These are phyloP conservation scores for Cnidoscolus chayamansa DNA, from an alignment of 441 rosid genomes.

Conservation along the genomic window DNA sequence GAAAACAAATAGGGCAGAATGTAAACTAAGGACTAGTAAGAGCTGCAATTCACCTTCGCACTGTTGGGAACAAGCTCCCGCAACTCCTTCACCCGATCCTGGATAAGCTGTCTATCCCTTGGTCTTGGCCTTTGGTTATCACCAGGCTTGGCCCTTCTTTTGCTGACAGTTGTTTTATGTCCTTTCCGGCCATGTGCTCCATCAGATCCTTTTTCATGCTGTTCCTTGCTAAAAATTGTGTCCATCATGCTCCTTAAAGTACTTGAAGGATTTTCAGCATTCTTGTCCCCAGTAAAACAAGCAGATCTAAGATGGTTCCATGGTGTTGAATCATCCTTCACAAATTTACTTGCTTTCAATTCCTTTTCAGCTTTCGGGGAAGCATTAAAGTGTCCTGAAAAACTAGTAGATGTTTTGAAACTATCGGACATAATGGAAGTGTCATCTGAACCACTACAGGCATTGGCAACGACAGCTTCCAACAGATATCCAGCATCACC, in stretches of 20 bases:
- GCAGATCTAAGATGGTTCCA: conserved; percentile 24
- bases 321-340: conserved; percentile 22
- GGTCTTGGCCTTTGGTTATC: conserved; percentile 56
- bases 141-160: conserved; percentile 42
- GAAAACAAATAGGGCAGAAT: not conserved
- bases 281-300: conserved; percentile 5
- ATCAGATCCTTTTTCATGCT: conserved; percentile 15
- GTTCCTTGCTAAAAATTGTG: conserved; percentile 25
- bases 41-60: conserved; percentile 37
- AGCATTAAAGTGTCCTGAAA: conserved; percentile 13
- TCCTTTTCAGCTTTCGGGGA: conserved; percentile 23
- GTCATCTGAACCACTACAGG: conserved; percentile 19
- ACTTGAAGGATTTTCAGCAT: conserved; percentile 18
- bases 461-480: conserved; percentile 42
- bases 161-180: conserved; percentile 31
- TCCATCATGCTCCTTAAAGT: conserved; percentile 27
- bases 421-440: conserved; percentile 13
- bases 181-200: conserved; percentile 25
- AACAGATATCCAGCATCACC: conserved; percentile 35
- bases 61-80: conserved; percentile 63
- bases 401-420: conserved; percentile 21
- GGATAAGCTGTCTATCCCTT: conserved; percentile 69
- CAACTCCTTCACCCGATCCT: conserved; percentile 64
- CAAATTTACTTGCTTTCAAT: not conserved
- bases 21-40: not conserved